Percentiles rank a stretch among this genome's conserved stretches.
phyloP scores from a whole-genome alignment of 768 basidiomycete genomes.

The Rhizopogon sp. region DNA sequence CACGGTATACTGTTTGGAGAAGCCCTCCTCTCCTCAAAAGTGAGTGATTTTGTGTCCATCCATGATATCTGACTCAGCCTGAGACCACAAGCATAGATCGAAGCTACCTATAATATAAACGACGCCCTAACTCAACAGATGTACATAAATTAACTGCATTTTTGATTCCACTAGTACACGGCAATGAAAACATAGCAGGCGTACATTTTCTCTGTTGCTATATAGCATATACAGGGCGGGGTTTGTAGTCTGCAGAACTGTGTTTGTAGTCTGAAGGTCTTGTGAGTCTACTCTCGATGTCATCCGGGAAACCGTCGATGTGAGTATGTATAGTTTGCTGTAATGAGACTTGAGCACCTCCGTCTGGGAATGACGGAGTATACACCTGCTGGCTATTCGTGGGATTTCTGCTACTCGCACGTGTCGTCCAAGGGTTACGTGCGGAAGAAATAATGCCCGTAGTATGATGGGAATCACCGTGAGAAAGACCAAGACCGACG shows the following conservation, averaged over 20 bases:
- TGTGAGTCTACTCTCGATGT: background rate
- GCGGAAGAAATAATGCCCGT: background rate
- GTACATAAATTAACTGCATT: background rate
- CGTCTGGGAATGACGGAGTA: slow-evolving; percentile 1
- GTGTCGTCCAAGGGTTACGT: background rate
- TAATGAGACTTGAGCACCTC: slow-evolving; percentile 5
- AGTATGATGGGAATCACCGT: slow-evolving; percentile 6
- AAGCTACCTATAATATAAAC: background rate
- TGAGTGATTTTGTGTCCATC: background rate
- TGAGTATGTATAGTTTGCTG: slow-evolving; percentile 5
- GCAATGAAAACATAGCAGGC: no score
- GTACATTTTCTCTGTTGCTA: background rate
- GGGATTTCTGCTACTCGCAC: background rate
- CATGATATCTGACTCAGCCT: background rate
- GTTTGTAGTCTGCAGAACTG: background rate
- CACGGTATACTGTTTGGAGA: background rate
- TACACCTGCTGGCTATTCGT: background rate
- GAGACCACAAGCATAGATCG: background rate
- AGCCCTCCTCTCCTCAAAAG: background rate
- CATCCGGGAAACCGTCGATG: slow-evolving; percentile 1
- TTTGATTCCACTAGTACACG: background rate
- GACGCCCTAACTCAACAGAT: background rate
- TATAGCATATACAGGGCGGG: background rate
- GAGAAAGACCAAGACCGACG: slow-evolving; percentile 16
- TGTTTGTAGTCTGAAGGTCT: background rate